Evolutionary conservation across 345 rosid genomes (phyloP).

Genomic region (Iberis pinnata): DNA sequence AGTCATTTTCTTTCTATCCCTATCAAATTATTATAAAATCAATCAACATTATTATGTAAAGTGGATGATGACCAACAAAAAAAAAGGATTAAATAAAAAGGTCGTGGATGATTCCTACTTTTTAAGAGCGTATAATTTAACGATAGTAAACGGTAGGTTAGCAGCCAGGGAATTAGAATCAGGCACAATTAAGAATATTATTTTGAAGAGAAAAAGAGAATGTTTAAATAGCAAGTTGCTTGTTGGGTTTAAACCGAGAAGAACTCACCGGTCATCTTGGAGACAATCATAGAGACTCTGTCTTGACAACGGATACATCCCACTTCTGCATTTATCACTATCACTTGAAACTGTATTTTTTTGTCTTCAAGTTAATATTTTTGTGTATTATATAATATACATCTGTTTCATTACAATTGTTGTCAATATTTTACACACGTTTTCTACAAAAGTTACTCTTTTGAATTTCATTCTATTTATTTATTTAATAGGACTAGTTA

Average conservation of each 20-base stretch:
- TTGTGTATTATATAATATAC: no score
- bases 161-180: constrained; percentile 18
- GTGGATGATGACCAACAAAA: no score
- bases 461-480: no score
- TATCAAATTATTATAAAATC: not conserved
- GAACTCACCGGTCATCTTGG: constrained; percentile 29
- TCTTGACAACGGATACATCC: constrained; percentile 30
- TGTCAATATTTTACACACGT: no score
- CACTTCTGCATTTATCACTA: constrained; percentile 27
- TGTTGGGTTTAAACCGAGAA: not conserved
- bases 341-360: constrained; percentile 26
- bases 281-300: constrained; percentile 28
- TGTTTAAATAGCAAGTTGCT: constrained; percentile 11
- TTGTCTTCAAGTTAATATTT: constrained; percentile 16
- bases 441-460: no score
- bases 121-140: no score
- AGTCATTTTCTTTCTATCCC: no score
- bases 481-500: no score
- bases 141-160: constrained; percentile 24
- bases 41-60: not conserved
- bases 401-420: no score
- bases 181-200: no score
- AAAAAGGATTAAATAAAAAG: no score
- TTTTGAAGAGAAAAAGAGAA: no score
- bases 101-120: constrained; percentile 8